These are phyloP conservation scores for Strigomonas galati DNA, from an alignment of 208 protist species.

Conservation along the genomic window DNA sequence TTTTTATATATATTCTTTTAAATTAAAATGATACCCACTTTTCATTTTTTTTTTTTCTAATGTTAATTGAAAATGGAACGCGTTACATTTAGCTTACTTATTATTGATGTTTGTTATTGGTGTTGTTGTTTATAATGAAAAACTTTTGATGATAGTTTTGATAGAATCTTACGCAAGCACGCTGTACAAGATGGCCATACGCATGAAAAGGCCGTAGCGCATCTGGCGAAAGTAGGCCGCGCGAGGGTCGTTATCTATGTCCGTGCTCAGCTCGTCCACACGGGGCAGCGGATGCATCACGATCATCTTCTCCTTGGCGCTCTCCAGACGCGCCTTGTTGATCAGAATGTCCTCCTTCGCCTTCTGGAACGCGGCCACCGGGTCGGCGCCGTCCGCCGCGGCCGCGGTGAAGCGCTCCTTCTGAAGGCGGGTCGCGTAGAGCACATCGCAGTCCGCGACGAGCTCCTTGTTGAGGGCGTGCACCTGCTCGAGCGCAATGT, in stretches of 20 bases:
- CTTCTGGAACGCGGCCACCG: constrained; percentile 79
- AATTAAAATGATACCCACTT: too few species aligned
- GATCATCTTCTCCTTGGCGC: constrained; percentile 91
- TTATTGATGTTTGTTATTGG: not conserved
- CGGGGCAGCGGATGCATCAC: constrained; percentile 98
- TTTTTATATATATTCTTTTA: too few species aligned
- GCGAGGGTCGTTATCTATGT: constrained; percentile 93
- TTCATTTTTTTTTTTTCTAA: not conserved
- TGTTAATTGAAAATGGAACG: too few species aligned
- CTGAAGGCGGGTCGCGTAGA: constrained; percentile 97
- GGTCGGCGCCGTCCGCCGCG: constrained; percentile 36
- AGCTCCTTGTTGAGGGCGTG: constrained; percentile 38
- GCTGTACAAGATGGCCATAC: constrained; percentile 96
- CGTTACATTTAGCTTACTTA: too few species aligned
- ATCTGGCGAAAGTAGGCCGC: constrained; percentile 98
- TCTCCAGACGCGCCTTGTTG: constrained; percentile 54
- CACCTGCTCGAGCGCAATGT: constrained; percentile 34
- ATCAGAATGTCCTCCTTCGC: constrained; percentile 79
- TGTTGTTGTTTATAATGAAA: not conserved
- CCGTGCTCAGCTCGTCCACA: constrained; percentile 94
- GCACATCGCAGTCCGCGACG: constrained; percentile 92
- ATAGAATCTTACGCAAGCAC: constrained; percentile 50
- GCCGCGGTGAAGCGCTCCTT: constrained; percentile 93
- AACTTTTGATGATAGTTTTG: constrained; percentile 3
- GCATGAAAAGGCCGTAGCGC: constrained; percentile 97